These are phyloP conservation scores for Monilinia vaccinii-corymbosi DNA, from an alignment of 2,329 filamentous ascomycete species.

Conservation along the genomic window DNA sequence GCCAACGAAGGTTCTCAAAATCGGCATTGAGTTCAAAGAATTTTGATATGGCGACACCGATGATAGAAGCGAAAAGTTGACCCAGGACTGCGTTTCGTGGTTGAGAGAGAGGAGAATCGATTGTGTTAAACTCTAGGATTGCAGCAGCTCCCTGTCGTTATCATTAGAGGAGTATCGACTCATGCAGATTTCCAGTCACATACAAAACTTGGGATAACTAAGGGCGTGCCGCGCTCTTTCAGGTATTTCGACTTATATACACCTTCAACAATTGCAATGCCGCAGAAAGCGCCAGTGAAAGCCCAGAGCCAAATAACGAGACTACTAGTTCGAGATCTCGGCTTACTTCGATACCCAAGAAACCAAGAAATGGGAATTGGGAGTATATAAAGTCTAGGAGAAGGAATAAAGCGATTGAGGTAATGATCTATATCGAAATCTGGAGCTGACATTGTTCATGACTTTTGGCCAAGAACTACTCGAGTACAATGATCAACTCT, in stretches of 20 bases:
- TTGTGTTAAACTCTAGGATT: slow-evolving; percentile 64
- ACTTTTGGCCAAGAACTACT: not conserved
- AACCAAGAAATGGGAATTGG: slow-evolving; percentile 60
- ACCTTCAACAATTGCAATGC: slow-evolving; percentile 50
- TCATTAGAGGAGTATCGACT: not conserved
- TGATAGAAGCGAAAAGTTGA: slow-evolving; percentile 52
- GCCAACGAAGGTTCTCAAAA: slow-evolving; percentile 47
- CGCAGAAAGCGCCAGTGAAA: slow-evolving; percentile 54
- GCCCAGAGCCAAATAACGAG: slow-evolving; percentile 52
- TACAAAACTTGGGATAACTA: slow-evolving; percentile 64
- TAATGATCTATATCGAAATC: slow-evolving; percentile 67
- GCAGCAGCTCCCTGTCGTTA: slow-evolving; percentile 52
- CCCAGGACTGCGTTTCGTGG: slow-evolving; percentile 61
- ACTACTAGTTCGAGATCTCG: slow-evolving; percentile 40
- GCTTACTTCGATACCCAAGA: slow-evolving; percentile 49
- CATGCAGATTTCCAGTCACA: slow-evolving; percentile 28
- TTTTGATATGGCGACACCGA: slow-evolving; percentile 55
- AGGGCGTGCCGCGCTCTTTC: slow-evolving; percentile 41
- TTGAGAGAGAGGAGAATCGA: slow-evolving; percentile 64
- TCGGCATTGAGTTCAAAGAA: slow-evolving; percentile 46
- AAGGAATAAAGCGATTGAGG: slow-evolving; percentile 61
- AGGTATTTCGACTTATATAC: slow-evolving; percentile 46
- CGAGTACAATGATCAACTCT: too few species aligned
- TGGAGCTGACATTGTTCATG: not conserved
- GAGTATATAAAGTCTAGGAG: slow-evolving; percentile 52